Evolutionary conservation across 2,329 filamentous ascomycete genomes (phyloP), one percentile per base, ranked within the genome.

Genomic region (Botrytis galanthina): DNA sequence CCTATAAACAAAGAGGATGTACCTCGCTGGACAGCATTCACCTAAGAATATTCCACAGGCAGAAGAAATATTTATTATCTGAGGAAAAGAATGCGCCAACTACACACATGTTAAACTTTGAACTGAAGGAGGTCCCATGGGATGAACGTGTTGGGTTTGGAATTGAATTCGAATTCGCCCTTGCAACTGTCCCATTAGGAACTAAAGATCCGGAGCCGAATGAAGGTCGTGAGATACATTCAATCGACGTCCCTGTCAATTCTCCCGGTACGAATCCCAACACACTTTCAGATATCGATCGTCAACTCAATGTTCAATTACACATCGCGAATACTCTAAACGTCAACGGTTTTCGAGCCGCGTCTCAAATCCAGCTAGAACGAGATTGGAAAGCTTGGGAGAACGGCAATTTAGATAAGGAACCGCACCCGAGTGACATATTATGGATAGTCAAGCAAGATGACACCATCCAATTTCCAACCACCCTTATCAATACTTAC

Each of bases 131-230:
- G 16, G 54, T 70, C n/a, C 6, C 20, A 48, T 51, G 39, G 59
- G 60, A 72, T 42, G 70, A 72, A 26, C 63, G 71, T 14, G 63
- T 76, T n/a, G 76, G 77, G 7, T 78, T 78, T 60, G 77, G 77
- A 37, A 72, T 78, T 2, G 77, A 78, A 60, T 51, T 78, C 22
- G 76, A 78, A 66, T 77, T 78, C 44, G 59, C 66, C n/a, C 59
- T 77, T 37, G 75, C 74, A 29, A 72, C 73, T 32, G n/a, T 72
- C 3, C 44, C 66, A n/a, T 32, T 59, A 10, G 59, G 46, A 10
- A 39, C 39, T 9, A n/a, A 46, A 46, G 76, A 77, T 44, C 73
- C 74, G 2, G 48, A 77, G 10, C 73, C 72, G 1, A 3, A 44
- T 3, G 71, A 76, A 37, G 32, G 46, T 22, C 73, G 75, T 46